Evolutionary conservation across 495 filamentous ascomycete species (phyloP).

Genomic region (Penicillium paxilli): DNA sequence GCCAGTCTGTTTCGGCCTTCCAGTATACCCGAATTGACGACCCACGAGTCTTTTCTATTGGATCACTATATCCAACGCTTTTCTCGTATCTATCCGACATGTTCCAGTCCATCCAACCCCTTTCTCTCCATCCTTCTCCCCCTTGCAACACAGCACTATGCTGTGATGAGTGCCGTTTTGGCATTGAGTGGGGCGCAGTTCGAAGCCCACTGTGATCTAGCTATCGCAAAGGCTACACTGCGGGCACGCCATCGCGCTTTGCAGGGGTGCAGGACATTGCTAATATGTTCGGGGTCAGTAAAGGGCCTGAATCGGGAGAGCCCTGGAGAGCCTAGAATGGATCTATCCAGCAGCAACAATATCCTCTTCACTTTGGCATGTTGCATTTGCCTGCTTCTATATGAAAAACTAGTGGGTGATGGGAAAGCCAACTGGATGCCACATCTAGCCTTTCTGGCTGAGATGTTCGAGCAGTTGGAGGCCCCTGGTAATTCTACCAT

Average conservation of each 20-base stretch:
- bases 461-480: background rate
- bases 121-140: constrained; percentile 9
- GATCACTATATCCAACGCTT: constrained; percentile 7
- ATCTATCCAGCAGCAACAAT: background rate
- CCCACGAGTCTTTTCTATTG: constrained; percentile 2
- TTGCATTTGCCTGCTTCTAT: constrained; percentile 1
- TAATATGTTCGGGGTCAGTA: background rate
- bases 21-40: background rate
- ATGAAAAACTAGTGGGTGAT: constrained; percentile 4
- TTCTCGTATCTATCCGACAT: constrained; percentile 8
- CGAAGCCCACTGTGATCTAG: background rate
- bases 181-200: constrained; percentile 7
- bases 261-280: background rate
- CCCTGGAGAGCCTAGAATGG: background rate
- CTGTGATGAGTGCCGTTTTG: constrained; percentile 1
- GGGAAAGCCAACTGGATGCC: constrained; percentile 5
- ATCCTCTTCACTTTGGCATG: background rate
- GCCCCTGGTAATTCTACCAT: background rate
- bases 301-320: background rate
- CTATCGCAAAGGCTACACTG: constrained; percentile 1
- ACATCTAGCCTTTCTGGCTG: constrained; percentile 3
- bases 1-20: background rate
- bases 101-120: background rate
- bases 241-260: constrained; percentile 1
- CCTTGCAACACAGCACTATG: background rate